Conservation (phyloP, 73 alveolate species). For the Uronychia setigera region DNA sequence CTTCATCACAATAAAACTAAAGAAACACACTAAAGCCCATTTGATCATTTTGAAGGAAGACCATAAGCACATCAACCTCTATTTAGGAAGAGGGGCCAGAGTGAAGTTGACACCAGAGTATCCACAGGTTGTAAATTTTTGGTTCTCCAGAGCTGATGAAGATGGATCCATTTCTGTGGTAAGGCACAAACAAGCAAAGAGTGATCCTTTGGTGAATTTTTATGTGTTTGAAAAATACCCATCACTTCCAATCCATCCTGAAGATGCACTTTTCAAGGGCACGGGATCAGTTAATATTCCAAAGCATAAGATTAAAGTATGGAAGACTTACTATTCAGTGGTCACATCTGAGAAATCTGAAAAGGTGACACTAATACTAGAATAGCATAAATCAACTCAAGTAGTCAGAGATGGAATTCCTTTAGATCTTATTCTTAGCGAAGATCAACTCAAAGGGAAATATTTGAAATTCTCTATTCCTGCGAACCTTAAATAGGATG, state of each 20-base stretch:
- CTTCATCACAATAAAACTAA: background rate
- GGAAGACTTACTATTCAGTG: background rate
- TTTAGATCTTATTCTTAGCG: background rate
- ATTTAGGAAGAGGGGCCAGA: background rate
- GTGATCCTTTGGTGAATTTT: background rate
- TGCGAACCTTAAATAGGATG: background rate
- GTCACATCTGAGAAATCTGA: background rate
- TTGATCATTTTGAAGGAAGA: background rate
- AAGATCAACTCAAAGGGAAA: background rate
- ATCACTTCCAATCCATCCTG: background rate
- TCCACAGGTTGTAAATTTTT: background rate
- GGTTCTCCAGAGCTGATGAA: background rate
- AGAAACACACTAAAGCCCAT: background rate
- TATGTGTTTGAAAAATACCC: background rate
- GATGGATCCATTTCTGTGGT: background rate
- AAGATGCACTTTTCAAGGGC: background rate
- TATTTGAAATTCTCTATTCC: background rate
- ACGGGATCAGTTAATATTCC: background rate
- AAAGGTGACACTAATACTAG: background rate
- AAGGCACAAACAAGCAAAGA: background rate
- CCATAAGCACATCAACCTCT: background rate
- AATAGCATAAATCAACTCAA: background rate
- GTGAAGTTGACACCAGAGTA: background rate
- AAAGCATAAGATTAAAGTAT: background rate
- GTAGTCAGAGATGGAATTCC: background rate